Base-by-base conservation (phyloP, 352 stramenopile species). In the Thraustotheca clavata region DNA sequence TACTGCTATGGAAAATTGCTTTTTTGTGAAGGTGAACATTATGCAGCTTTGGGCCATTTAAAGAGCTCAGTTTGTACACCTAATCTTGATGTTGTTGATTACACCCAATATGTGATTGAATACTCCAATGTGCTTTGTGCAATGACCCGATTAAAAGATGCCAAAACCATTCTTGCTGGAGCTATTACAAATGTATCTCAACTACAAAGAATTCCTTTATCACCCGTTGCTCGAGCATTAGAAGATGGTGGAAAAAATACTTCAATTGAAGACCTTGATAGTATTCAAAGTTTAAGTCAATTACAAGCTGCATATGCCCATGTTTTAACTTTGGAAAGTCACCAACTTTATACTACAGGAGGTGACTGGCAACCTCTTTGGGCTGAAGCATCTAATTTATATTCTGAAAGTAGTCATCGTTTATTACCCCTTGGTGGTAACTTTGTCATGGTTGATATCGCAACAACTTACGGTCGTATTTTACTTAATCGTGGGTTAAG, bases 221-320 rank as follows among this genome's bases (percentile, higher is more conserved):
- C 57, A 46, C 39, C 36, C 22, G 47, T 34, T 5, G 35, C 22
- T 1, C 4, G 16, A 31, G 35, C 46, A 11, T 26, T 65, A 33
- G 26, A 26, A 11, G 12, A 24, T 31, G 18, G 22, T 26, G 52
- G 32, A 20, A 27, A 16, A n/a, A 3, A 26, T 5, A 27, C 9
- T 22, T 32, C 24, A 31, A 8, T 36, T 8, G 39, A 29, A 14
- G 55, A 62, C 20, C 18, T 65, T 11, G 57, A 65, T 33, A n/a
- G 16, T 0, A 33, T 55, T 4, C 16, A 39, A 9, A 22, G 38
- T 6, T 18, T 54, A 3, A 26, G 29, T 22, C n/a, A 14, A 32
- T 20, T 65, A 4, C 27, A 54, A n/a, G 57, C 57, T n/a, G 38
- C 38, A 46, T 65, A 65, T 46, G 57, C 57, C 3, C 29, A 4